A percentile compares a stretch with the other conserved stretches of the same genome.
phyloP scores from a whole-genome alignment of 1,284 basidiomycete genomes.

The Sanguinoderma infundibulare region DNA sequence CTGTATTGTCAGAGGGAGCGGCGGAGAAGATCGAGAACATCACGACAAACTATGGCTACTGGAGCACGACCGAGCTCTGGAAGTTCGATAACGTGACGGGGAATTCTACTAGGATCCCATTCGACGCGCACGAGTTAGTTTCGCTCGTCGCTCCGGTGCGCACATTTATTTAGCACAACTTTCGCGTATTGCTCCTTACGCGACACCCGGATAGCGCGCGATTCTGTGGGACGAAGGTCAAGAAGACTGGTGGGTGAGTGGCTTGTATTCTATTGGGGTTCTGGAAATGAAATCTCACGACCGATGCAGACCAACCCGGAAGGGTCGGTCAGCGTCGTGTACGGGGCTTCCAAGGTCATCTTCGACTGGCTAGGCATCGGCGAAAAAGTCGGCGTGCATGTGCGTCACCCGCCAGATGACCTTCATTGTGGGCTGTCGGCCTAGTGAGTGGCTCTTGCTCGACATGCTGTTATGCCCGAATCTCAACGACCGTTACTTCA shows the following conservation, averaged over 20 bases:
- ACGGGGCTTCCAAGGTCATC: constrained; percentile 14
- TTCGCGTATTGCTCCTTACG: background rate
- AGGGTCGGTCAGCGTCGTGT: constrained; percentile 14
- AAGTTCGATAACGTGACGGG: constrained; percentile 19
- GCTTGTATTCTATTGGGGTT: background rate
- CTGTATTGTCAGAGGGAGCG: constrained; percentile 9
- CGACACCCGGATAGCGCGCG: constrained; percentile 11
- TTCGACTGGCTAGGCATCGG: constrained; percentile 19
- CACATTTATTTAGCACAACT: background rate
- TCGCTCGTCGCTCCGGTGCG: constrained; percentile 19
- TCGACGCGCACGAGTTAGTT: constrained; percentile 21
- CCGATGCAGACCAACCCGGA: constrained; percentile 17
- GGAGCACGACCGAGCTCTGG: constrained; percentile 16
- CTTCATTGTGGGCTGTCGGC: constrained; percentile 16
- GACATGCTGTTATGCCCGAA: background rate
- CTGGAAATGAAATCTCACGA: background rate
- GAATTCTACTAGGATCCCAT: constrained; percentile 16
- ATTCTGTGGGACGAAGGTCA: constrained; percentile 23
- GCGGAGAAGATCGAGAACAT: constrained; percentile 22
- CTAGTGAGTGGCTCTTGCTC: constrained; percentile 7
- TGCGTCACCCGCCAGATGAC: constrained; percentile 18
- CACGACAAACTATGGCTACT: constrained; percentile 13
- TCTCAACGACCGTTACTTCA: background rate
- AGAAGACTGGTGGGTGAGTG: constrained; percentile 22
- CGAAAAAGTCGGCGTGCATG: constrained; percentile 17